phyloP scores from a whole-genome alignment of 2,329 filamentous ascomycete species.

The Colletotrichum sp. region DNA sequence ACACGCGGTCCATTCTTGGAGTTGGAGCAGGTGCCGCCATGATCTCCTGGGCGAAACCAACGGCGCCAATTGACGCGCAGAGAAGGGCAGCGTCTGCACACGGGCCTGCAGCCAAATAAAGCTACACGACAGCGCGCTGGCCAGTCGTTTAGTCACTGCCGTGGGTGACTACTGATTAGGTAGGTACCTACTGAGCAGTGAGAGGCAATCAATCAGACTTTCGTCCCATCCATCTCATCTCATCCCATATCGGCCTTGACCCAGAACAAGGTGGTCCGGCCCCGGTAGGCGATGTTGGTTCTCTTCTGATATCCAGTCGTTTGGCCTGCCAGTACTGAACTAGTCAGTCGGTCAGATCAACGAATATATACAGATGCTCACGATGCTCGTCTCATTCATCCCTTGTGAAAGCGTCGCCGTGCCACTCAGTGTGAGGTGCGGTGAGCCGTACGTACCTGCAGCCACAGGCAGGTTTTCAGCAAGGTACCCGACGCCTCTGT shows the following conservation, averaged over 20 bases:
- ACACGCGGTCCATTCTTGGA: background rate
- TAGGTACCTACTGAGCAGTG: background rate
- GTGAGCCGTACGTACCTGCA: background rate
- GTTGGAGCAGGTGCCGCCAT: background rate
- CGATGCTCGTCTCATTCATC: background rate
- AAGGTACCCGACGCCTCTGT: background rate
- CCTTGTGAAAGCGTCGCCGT: background rate
- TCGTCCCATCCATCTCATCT: constrained; percentile 11
- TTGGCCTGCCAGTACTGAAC: background rate
- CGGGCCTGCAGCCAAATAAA: background rate
- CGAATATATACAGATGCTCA: background rate
- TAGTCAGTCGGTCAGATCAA: background rate
- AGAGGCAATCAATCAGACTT: constrained; percentile 4
- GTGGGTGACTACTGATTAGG: background rate
- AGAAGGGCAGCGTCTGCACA: background rate
- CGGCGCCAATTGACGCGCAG: constrained; percentile 7
- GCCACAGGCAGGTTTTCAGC: background rate
- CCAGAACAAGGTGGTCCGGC: background rate
- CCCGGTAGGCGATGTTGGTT: background rate
- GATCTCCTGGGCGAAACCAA: constrained; percentile 16
- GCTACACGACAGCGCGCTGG: background rate
- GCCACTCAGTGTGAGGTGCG: background rate
- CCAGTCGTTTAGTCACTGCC: background rate
- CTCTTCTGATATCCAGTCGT: background rate
- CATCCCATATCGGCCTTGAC: background rate